Base-by-base conservation (phyloP, 257 asterid species). In the Striga asiatica region DNA sequence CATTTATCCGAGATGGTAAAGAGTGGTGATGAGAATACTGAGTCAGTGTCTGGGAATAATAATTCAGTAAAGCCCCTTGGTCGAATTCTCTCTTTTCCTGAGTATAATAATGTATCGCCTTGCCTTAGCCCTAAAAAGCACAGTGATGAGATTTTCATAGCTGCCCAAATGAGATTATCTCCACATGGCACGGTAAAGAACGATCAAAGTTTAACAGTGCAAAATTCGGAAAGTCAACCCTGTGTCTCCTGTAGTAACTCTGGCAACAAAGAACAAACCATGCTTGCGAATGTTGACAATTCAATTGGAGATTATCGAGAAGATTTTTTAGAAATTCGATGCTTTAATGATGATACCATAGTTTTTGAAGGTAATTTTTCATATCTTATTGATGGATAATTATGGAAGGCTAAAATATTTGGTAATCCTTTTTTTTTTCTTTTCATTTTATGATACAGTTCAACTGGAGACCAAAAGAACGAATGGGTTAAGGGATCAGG, bases 1-100 rank as follows among this genome's bases (percentile, higher is more conserved):
- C 97, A 82, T 77, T 87, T 92, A 14, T 73, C 80, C 4, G 99
- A 92, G 74, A 80, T 88, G 85, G 68, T 88, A 45, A 73, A 64
- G 65, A 68, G 50, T 38, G 89, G 79, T 37, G 82, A 70, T 0
- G 78, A 72, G 42, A 68, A 72, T 21, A 49, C 73, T 29, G 81
- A 76, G 65, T 56, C 61, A 19, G 43, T 25, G 52, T 62, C 75
- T 21, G 70, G 76, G 59, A 71, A 68, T 56, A n/a, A n/a, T n/a
- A 71, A 68, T 58, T 43, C 71, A 62, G 78, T 88, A 22, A 82
- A 72, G 60, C 60, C 97, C 43, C 83, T 92, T 19, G 95, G 97
- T 42, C 68, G 86, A 71, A 81, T 82, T 43, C 94, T 92, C 58
- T 82, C 94, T 50, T 63, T 82, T 58, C 78, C 96, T 0, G 89